Percentiles rank a stretch among this genome's conserved stretches.
Conservation (phyloP, 1,284 basidiomycete species). For the Trametes versicolor region DNA sequence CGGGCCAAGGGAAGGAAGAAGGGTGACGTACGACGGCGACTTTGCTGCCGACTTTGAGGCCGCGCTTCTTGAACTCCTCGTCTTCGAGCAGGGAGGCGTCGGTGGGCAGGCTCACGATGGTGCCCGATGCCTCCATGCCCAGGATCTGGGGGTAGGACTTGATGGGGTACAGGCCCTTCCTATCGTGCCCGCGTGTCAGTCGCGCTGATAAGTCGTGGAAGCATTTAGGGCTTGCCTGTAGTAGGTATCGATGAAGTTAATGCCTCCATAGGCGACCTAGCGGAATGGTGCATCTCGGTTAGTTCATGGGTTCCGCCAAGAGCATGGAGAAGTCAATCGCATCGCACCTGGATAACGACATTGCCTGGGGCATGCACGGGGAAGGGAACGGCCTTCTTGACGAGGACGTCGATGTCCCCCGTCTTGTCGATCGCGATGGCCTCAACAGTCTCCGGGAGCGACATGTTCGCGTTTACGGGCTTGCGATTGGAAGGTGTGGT, state of each 20-base stretch:
- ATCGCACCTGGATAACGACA: conserved; percentile 80
- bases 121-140: conserved; percentile 69
- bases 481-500: not conserved
- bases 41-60: conserved; percentile 55
- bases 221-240: conserved; percentile 54
- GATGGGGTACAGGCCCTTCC: conserved; percentile 49
- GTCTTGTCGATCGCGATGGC: conserved; percentile 67
- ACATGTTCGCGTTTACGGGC: conserved; percentile 47
- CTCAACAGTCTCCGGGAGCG: conserved; percentile 62
- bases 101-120: conserved; percentile 61
- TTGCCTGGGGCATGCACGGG: conserved; percentile 72
- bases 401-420: conserved; percentile 85
- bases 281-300: not conserved
- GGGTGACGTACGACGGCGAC: conserved; percentile 56
- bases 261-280: conserved; percentile 77
- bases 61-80: conserved; percentile 48
- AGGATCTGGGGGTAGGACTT: conserved; percentile 62
- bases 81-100: conserved; percentile 47
- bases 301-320: conserved; percentile 32
- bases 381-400: conserved; percentile 68
- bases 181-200: conserved; percentile 13
- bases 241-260: conserved; percentile 93
- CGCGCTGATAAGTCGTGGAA: not conserved
- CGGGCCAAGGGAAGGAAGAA: conserved; percentile 33
- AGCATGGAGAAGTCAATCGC: not conserved